These are phyloP conservation scores for Neurospora sp. DNA, from an alignment of 495 filamentous ascomycete species.

Conservation along the genomic window DNA sequence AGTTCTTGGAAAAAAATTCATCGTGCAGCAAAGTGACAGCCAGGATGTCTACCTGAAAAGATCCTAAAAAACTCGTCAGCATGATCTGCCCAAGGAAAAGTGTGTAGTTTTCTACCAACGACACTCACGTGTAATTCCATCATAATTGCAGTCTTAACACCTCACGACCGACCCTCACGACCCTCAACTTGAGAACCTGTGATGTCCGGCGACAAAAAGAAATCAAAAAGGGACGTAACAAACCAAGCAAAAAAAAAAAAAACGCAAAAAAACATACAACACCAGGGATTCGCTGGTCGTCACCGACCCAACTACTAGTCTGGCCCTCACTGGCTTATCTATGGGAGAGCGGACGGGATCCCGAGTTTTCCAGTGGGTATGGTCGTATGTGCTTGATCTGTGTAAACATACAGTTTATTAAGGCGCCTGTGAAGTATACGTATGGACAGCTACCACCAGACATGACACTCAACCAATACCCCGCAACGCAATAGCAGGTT, in stretches of 20 bases:
- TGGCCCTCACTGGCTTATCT: constrained; percentile 23
- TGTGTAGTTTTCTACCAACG: too few relatives aligned
- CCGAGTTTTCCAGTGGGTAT: constrained; percentile 34
- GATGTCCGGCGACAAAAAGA: too few relatives aligned
- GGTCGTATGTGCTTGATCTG: constrained; percentile 26
- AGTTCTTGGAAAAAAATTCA: too few relatives aligned
- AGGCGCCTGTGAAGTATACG: not conserved
- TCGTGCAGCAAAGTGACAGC: too few relatives aligned
- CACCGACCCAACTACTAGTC: constrained; percentile 41
- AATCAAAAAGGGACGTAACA: too few relatives aligned
- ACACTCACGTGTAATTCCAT: too few relatives aligned
- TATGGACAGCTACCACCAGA: not conserved
- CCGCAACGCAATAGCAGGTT: not conserved
- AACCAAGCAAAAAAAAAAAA: not conserved
- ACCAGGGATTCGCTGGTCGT: constrained; percentile 26
- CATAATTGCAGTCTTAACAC: too few relatives aligned
- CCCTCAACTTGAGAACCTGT: too few relatives aligned
- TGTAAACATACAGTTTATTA: not conserved
- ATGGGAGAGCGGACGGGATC: constrained; percentile 43
- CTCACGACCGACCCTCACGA: too few relatives aligned
- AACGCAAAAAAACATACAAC: constrained; percentile 14
- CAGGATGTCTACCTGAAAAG: too few relatives aligned
- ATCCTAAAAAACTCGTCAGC: too few relatives aligned
- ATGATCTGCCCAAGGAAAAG: too few relatives aligned
- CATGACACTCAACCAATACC: not conserved